phyloP scores from a whole-genome alignment of 805 yeast species.

The Candida golubevii region DNA sequence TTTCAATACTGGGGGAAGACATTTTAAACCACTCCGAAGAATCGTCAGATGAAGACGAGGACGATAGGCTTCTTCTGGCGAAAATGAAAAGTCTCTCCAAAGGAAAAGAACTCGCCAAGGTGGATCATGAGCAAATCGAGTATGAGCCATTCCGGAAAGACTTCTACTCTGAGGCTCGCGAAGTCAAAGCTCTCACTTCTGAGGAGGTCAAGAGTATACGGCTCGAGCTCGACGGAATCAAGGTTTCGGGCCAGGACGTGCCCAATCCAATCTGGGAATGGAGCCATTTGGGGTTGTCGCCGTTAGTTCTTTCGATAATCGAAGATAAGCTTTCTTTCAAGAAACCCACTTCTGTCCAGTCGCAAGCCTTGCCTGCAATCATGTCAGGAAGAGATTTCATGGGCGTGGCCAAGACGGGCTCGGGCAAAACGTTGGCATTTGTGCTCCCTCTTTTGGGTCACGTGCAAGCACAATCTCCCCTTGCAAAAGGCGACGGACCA shows the following conservation, averaged over 20 bases:
- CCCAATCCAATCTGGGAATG: conserved; percentile 71
- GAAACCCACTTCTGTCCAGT: conserved; percentile 81
- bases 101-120: conserved; percentile 47
- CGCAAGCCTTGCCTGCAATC: conserved; percentile 85
- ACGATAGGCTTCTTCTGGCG: conserved; percentile 31
- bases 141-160: conserved; percentile 54
- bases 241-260: conserved; percentile 53
- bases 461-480: conserved; percentile 64
- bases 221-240: conserved; percentile 55
- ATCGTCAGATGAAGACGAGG: conserved; percentile 17
- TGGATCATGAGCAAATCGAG: conserved; percentile 42
- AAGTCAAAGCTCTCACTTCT: conserved; percentile 42
- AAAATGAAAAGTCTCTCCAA: conserved; percentile 40
- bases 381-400: conserved; percentile 89
- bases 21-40: not conserved
- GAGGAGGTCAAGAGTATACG: conserved; percentile 57
- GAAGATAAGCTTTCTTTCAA: conserved; percentile 47
- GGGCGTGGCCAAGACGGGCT: conserved; percentile 94
- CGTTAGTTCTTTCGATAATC: conserved; percentile 50
- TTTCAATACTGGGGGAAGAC: not conserved
- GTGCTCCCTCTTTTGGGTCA: conserved; percentile 82
- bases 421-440: conserved; percentile 92
- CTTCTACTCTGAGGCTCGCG: conserved; percentile 61
- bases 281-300: conserved; percentile 77
- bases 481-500: conserved; percentile 62